Percentiles rank a stretch among this genome's conserved stretches.
Evolutionary conservation across 2,329 filamentous ascomycete species (phyloP).

Genomic region (Cladosporium phlei): DNA sequence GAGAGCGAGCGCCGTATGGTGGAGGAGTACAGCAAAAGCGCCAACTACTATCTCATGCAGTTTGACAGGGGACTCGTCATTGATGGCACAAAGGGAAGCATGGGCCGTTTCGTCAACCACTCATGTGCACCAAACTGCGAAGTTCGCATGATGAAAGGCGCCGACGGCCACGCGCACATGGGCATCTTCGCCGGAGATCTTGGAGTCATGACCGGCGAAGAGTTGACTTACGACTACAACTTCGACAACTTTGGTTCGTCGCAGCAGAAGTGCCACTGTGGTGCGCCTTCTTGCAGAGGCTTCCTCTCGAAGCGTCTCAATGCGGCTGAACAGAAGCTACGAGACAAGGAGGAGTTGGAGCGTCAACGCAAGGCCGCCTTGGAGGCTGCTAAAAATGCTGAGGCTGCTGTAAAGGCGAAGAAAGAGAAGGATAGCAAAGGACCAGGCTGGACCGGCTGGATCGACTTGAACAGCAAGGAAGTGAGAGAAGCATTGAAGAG

Average conservation of each 20-base stretch:
- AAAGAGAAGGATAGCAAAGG: slow-evolving; percentile 24
- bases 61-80: slow-evolving; percentile 99
- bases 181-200: slow-evolving; percentile 87
- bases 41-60: slow-evolving; percentile 98
- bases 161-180: slow-evolving; percentile 71
- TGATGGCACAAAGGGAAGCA: slow-evolving; percentile 90
- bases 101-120: slow-evolving; percentile 97
- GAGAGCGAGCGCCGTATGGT: slow-evolving; percentile 94
- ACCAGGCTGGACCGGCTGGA: slow-evolving; percentile 29
- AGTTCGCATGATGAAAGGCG: slow-evolving; percentile 71
- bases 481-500: slow-evolving; percentile 24
- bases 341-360: slow-evolving; percentile 25
- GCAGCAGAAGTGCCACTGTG: slow-evolving; percentile 57
- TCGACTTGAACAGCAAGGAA: slow-evolving; percentile 27
- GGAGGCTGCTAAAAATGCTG: slow-evolving; percentile 24
- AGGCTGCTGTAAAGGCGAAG: slow-evolving; percentile 29
- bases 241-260: slow-evolving; percentile 48
- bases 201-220: slow-evolving; percentile 89
- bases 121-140: slow-evolving; percentile 93
- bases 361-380: slow-evolving; percentile 23
- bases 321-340: slow-evolving; percentile 27
- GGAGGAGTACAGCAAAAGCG: slow-evolving; percentile 86
- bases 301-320: slow-evolving; percentile 43
- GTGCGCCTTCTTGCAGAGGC: slow-evolving; percentile 56
- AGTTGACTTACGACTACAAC: slow-evolving; percentile 90